phyloP scores from a whole-genome alignment of 352 stramenopile species.

The Pythium angustatum region DNA sequence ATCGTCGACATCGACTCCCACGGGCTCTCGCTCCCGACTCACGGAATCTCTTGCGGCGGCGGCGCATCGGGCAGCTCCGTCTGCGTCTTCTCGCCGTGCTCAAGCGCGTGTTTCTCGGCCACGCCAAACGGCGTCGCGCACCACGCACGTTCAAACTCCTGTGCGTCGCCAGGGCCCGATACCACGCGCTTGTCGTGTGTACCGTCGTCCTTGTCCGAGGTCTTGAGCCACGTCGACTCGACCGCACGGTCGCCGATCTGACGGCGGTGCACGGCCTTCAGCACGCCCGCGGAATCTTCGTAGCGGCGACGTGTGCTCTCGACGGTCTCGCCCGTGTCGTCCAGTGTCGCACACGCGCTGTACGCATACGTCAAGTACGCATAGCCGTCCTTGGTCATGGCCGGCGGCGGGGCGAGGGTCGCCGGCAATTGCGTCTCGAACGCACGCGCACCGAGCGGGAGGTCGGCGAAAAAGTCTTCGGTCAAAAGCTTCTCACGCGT shows the following conservation, averaged over 20 bases:
- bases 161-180: conserved; percentile 32
- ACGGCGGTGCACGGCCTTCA: conserved; percentile 68
- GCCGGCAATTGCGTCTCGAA: conserved; percentile 48
- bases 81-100: conserved; percentile 39
- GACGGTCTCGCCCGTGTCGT: conserved; percentile 46
- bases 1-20: background rate
- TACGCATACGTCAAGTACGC: conserved; percentile 68
- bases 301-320: conserved; percentile 66
- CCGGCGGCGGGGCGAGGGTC: conserved; percentile 31
- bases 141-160: conserved; percentile 58
- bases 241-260: conserved; percentile 43
- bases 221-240: conserved; percentile 55
- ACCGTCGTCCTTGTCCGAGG: conserved; percentile 42
- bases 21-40: conserved; percentile 3
- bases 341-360: conserved; percentile 55
- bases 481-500: conserved; percentile 25
- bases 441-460: conserved; percentile 45
- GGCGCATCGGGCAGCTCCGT: conserved; percentile 48
- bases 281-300: conserved; percentile 54
- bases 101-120: conserved; percentile 48
- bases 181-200: conserved; percentile 40
- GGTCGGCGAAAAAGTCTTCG: conserved; percentile 53
- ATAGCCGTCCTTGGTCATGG: conserved; percentile 48
- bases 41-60: conserved; percentile 54
- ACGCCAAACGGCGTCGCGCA: conserved; percentile 54